phyloP scores from a whole-genome alignment of 192 early-diverging fungal species.

The Umbelopsis isabellina region DNA sequence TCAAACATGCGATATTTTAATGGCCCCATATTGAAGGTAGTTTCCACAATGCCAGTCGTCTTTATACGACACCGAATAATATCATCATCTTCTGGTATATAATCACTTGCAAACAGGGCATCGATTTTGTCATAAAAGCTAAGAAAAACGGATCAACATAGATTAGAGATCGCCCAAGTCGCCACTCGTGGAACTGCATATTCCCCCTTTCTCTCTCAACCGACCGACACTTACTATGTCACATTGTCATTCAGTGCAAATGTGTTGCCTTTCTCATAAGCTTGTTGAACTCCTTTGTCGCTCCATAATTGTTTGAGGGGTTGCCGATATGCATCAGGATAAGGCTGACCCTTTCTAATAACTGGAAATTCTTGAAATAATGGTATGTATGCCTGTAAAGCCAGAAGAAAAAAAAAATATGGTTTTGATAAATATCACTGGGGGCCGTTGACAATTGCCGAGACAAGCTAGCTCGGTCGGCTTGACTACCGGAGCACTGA shows the following conservation, averaged over 20 bases:
- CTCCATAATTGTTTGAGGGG: constrained; percentile 55
- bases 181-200: not conserved
- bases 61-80: constrained; percentile 63
- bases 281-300: constrained; percentile 45
- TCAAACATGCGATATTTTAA: constrained; percentile 87
- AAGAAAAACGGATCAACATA: not conserved
- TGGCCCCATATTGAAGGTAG: constrained; percentile 53
- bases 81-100: constrained; percentile 61
- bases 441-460: too few species aligned
- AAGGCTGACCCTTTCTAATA: constrained; percentile 41
- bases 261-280: constrained; percentile 43
- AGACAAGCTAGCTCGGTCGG: too few species aligned
- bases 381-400: constrained; percentile 34
- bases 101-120: constrained; percentile 45
- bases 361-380: constrained; percentile 44
- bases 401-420: not conserved
- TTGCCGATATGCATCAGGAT: constrained; percentile 42
- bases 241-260: constrained; percentile 58
- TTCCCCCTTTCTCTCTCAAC: too few species aligned
- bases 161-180: not conserved
- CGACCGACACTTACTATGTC: constrained; percentile 45
- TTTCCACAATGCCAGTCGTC: constrained; percentile 68
- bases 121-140: constrained; percentile 60
- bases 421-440: not conserved
- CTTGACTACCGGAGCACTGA: not conserved